phyloP scores from a whole-genome alignment of 1,284 basidiomycete genomes.

The Trametes pubescens region DNA sequence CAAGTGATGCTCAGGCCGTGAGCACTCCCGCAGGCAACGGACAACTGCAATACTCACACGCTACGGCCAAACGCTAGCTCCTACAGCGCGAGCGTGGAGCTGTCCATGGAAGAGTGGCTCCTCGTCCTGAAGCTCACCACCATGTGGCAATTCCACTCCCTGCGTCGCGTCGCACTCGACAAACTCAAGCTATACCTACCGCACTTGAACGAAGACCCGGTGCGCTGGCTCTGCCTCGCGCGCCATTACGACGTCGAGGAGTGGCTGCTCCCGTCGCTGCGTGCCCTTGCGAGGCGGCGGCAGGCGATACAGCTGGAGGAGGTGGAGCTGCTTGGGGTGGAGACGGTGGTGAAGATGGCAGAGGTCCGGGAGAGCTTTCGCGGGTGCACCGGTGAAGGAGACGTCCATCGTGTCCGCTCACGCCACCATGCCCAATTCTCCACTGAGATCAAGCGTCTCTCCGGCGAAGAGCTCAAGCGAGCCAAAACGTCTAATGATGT shows the following conservation, averaged over 20 bases:
- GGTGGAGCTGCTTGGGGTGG: slow-evolving; percentile 19
- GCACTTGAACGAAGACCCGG: slow-evolving; percentile 10
- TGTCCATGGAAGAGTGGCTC: slow-evolving; percentile 21
- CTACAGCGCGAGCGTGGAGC: background rate
- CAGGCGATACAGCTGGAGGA: slow-evolving; percentile 18
- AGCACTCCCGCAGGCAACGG: background rate
- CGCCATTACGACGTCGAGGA: slow-evolving; percentile 19
- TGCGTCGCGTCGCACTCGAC: slow-evolving; percentile 16
- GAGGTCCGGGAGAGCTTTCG: slow-evolving; percentile 23
- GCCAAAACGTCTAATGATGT: background rate
- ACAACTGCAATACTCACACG: background rate
- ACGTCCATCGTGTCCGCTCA: background rate
- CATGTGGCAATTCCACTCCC: slow-evolving; percentile 20
- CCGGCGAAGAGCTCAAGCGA: background rate
- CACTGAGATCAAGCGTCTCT: background rate
- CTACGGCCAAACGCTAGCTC: background rate
- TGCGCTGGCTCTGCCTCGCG: slow-evolving; percentile 20
- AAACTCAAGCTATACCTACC: slow-evolving; percentile 1
- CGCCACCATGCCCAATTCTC: background rate
- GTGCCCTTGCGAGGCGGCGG: slow-evolving; percentile 15
- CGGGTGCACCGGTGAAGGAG: background rate
- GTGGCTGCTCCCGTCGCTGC: slow-evolving; percentile 20
- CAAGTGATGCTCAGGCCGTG: too few relatives aligned
- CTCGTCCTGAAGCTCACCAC: slow-evolving; percentile 25
- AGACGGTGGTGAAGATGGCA: slow-evolving; percentile 24